These are phyloP conservation scores for Diaporthe sp. DNA, from an alignment of 2,329 filamentous ascomycete genomes.

Conservation along the genomic window DNA sequence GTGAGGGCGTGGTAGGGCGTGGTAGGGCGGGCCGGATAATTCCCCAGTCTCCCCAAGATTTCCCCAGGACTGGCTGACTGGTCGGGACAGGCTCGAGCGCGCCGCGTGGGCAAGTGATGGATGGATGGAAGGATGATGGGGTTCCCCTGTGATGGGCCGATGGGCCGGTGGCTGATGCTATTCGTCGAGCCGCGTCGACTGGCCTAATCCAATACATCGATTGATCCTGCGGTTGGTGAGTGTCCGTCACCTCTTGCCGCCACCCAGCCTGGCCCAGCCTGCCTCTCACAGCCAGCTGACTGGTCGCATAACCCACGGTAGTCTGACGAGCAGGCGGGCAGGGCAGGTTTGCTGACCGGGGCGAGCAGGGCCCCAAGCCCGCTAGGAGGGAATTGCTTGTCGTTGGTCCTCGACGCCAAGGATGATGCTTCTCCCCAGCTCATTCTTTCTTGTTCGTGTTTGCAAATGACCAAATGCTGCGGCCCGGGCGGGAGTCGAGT, in stretches of 20 bases:
- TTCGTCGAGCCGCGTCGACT: conserved; percentile 14
- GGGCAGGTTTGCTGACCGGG: background rate
- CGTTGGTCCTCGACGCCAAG: conserved; percentile 10
- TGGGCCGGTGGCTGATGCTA: conserved; percentile 12
- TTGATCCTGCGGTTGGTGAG: conserved; percentile 32
- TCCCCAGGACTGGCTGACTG: background rate
- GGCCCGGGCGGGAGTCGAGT: background rate
- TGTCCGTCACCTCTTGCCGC: conserved; percentile 17
- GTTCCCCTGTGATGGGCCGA: conserved; percentile 30
- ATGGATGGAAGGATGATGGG: background rate
- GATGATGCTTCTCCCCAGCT: background rate
- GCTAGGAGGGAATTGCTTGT: background rate
- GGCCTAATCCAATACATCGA: conserved; percentile 8
- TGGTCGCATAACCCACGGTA: conserved; percentile 8
- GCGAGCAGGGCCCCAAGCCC: background rate
- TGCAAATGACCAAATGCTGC: conserved; percentile 20
- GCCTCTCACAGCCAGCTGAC: background rate
- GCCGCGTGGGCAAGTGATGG: background rate
- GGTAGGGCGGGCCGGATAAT: conserved; percentile 1
- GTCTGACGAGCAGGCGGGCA: background rate
- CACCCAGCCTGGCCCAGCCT: background rate
- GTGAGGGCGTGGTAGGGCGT: conserved; percentile 1
- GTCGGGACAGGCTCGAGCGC: background rate
- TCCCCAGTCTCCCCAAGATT: background rate
- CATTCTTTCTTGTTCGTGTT: conserved; percentile 6